These are phyloP conservation scores for Vigna radiata DNA, from an alignment of 306 rosid genomes.

Conservation along the genomic window DNA sequence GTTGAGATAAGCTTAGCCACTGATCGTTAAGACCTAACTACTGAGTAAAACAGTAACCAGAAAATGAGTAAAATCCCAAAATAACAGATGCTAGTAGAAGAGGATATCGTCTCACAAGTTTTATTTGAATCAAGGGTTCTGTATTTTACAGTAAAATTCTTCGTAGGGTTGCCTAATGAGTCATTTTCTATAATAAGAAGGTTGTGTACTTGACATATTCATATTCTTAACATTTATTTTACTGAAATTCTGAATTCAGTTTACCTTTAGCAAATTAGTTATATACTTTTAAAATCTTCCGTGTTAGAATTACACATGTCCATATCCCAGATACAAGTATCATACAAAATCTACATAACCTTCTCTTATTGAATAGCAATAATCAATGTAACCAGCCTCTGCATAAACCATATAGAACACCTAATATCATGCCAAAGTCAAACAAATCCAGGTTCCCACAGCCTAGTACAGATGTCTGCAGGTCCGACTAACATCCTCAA, in stretches of 20 bases:
- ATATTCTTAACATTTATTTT: neutral
- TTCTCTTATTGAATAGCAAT: neutral
- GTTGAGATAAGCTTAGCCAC: neutral
- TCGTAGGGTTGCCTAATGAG: slow-evolving; percentile 3
- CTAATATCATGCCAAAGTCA: neutral
- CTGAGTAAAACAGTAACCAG: neutral
- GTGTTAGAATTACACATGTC: neutral
- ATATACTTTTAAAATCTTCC: neutral
- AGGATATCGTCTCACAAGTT: slow-evolving; percentile 3
- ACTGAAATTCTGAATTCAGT: neutral
- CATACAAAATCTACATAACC: slow-evolving; percentile 7
- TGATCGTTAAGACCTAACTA: neutral
- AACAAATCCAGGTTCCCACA: slow-evolving; percentile 5
- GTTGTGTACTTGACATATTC: neutral
- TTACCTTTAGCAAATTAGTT: neutral
- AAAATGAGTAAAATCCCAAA: neutral
- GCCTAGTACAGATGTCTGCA: neutral
- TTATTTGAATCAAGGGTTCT: neutral
- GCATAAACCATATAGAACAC: slow-evolving; percentile 4
- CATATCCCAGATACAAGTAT: neutral
- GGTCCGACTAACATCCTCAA: neutral
- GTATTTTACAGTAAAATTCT: neutral
- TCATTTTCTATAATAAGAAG: neutral
- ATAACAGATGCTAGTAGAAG: slow-evolving; percentile 22
- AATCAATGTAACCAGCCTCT: neutral